Evolutionary conservation across 1,284 basidiomycete species (phyloP), one percentile per base, ranked within the genome.

Genomic region (Mycena sp.): DNA sequence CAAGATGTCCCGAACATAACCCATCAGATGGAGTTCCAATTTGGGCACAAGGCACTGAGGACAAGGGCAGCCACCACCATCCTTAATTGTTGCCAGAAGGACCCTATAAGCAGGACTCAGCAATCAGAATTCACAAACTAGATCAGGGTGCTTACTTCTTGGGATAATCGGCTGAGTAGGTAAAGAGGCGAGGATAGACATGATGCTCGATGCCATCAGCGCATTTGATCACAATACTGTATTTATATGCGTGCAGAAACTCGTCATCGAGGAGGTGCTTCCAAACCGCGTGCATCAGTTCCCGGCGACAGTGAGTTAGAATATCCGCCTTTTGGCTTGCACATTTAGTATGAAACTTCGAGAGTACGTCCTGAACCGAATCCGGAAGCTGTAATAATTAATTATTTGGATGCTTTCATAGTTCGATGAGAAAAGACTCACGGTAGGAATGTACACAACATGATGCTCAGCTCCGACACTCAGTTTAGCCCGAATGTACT

Each of bases 381-480:
- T 73, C 71, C 0, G 68, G 67, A 30, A 74, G 61, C 68, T 70
- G 28, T 41, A 16, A 41, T 26, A 41, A 32, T 40, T 12, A 40
- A 26, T 35, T 35, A 41, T 41, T 21, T 41, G n/a, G 6, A 17
- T 7, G 6, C 40, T 19, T 16, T 19, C 6, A 17, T 6, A 48
- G 7, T 48, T 7, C 32, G 14, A 35, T 35, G 32, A 35, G 9
- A 28, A n/a, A n/a, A n/a, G n/a, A 65, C 67, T 14, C 49, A 74
- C 74, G 35, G 70, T 70, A 0, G 73, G 73, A 23, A 78, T 73
- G 49, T 76, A 78, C 2, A 71, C 72, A 0, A 74, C 38, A 54
- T 78, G 73, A 46, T 78, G 74, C 3, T 62, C 68, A 0, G 71
- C 71, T 25, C 69, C 69, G 0, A 62, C 65, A 1, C 51, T 58